Evolutionary conservation across 2,329 filamentous ascomycete species (phyloP).

Genomic region (Zymoseptoria ardabiliae): DNA sequence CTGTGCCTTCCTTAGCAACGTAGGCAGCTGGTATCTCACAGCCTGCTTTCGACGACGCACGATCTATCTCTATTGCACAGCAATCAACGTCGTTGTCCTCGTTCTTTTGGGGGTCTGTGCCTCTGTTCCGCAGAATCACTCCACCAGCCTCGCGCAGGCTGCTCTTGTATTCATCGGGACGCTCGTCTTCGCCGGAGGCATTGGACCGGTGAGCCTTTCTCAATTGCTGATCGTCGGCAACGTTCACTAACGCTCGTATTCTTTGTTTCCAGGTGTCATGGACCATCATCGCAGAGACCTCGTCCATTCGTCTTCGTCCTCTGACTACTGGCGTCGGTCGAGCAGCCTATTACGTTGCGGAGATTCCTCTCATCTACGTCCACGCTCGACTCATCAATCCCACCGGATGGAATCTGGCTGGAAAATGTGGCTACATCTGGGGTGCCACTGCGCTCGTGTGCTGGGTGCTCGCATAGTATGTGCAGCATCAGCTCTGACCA

Average conservation of each 20-base stretch:
- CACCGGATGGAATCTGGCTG: conserved; percentile 31
- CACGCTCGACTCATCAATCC: conserved; percentile 20
- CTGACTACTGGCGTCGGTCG: conserved; percentile 23
- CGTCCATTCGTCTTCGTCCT: conserved; percentile 22
- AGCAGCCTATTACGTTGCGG: conserved; percentile 20
- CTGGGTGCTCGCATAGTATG: conserved; percentile 32
- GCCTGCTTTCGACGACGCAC: conserved; percentile 32
- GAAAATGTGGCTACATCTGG: conserved; percentile 45
- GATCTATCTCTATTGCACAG: conserved; percentile 29
- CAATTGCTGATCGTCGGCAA: not conserved
- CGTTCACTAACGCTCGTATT: not conserved
- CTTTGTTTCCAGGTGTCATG: conserved; percentile 11
- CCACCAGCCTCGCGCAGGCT: conserved; percentile 34
- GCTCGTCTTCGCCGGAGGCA: conserved; percentile 20
- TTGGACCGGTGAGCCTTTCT: conserved; percentile 13
- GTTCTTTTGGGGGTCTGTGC: conserved; percentile 21
- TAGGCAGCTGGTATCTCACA: conserved; percentile 27
- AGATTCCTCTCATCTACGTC: conserved; percentile 20
- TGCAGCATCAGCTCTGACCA: not conserved
- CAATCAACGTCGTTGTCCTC: conserved; percentile 29
- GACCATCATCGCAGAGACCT: conserved; percentile 23
- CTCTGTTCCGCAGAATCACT: conserved; percentile 8
- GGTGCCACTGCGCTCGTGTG: conserved; percentile 37
- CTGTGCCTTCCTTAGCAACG: conserved; percentile 15
- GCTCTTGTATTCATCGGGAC: conserved; percentile 46